Conservation (phyloP, 495 filamentous ascomycete genomes). For the Penicillium nucicola region DNA sequence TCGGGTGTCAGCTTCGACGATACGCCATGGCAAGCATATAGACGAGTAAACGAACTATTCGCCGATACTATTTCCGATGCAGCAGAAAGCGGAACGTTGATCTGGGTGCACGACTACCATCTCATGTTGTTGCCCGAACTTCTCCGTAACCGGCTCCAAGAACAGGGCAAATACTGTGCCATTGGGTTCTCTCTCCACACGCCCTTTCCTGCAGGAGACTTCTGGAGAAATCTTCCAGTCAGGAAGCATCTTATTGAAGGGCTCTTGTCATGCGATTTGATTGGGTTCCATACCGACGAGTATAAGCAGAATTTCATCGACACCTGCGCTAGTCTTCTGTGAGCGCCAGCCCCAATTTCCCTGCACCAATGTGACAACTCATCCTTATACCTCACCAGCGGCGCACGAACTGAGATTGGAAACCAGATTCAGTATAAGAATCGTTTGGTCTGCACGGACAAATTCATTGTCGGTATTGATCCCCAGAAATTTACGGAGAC, state of each 20-base stretch:
- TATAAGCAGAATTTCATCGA: constrained; percentile 88
- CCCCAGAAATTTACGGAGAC: constrained; percentile 84
- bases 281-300: constrained; percentile 95
- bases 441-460: constrained; percentile 69
- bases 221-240: constrained; percentile 87
- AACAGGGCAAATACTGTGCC: constrained; percentile 70
- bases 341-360: constrained; percentile 52
- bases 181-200: constrained; percentile 96
- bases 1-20: constrained; percentile 88
- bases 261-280: constrained; percentile 77
- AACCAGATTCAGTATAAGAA: constrained; percentile 77
- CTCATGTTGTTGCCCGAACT: constrained; percentile 86
- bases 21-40: constrained; percentile 81
- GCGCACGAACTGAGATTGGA: constrained; percentile 29
- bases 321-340: constrained; percentile 79
- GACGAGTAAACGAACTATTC: constrained; percentile 80
- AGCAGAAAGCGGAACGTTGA: constrained; percentile 73
- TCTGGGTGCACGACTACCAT: constrained; percentile 98
- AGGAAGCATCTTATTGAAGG: constrained; percentile 77
- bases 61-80: constrained; percentile 71
- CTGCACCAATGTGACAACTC: not conserved
- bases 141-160: constrained; percentile 71
- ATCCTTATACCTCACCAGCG: constrained; percentile 8
- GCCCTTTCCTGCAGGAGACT: constrained; percentile 88
- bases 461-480: constrained; percentile 92